A percentile compares a stretch with the other conserved stretches of the same genome.
These are phyloP conservation scores for Perkinsus chesapeaki DNA, from an alignment of 169 alveolate genomes.

Conservation along the genomic window DNA sequence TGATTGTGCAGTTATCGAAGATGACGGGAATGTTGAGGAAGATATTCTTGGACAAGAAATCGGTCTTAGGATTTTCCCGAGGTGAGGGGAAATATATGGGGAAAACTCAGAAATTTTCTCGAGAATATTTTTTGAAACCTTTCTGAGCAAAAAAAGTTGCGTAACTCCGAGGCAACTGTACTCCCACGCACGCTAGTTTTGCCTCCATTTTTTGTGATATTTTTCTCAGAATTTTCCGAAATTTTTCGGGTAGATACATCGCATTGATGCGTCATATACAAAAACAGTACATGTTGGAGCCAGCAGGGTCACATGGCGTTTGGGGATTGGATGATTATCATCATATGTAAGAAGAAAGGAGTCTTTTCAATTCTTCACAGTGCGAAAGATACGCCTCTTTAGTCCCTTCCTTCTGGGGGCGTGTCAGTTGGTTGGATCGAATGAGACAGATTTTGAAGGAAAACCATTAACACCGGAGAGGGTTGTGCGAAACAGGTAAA, in stretches of 20 bases:
- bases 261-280: constrained; percentile 84
- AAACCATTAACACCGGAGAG: neutral
- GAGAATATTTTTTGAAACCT: no score
- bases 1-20: neutral
- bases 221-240: constrained; percentile 11
- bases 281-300: constrained; percentile 88
- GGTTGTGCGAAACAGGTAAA: neutral
- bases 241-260: constrained; percentile 71
- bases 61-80: neutral
- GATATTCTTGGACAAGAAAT: neutral
- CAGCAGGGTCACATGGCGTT: constrained; percentile 99
- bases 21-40: neutral
- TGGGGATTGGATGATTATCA: constrained; percentile 99
- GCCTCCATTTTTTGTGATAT: neutral
- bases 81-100: neutral
- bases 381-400: neutral
- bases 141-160: no score
- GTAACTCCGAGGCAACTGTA: no score
- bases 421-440: neutral
- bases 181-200: no score
- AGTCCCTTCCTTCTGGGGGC: neutral
- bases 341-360: constrained; percentile 25
- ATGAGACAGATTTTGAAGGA: neutral
- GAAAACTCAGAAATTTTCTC: no score
- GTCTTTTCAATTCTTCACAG: neutral